Conservation (phyloP, 768 basidiomycete species). For the Sutorius australiensis region DNA sequence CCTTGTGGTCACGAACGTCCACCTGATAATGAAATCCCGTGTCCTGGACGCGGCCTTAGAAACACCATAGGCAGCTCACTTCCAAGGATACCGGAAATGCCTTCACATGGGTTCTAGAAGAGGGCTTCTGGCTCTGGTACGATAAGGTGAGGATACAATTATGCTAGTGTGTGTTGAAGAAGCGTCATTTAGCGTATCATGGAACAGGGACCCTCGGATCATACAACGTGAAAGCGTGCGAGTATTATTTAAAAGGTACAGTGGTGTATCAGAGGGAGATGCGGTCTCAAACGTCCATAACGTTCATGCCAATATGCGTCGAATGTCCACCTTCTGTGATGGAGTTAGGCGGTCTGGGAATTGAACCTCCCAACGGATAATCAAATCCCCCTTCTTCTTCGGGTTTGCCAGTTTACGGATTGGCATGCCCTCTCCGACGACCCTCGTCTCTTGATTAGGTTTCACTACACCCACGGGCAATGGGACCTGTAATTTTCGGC, state of each 20-base stretch:
- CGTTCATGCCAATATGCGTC: slow-evolving; percentile 54
- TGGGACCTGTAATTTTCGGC: slow-evolving; percentile 65
- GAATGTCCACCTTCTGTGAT: slow-evolving; percentile 75
- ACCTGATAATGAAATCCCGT: slow-evolving; percentile 2
- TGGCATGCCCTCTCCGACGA: slow-evolving; percentile 87
- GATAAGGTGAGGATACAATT: not conserved
- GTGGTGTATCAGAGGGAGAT: slow-evolving; percentile 6
- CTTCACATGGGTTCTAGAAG: not conserved
- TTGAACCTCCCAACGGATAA: slow-evolving; percentile 77
- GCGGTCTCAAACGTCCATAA: not conserved
- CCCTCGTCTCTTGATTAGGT: slow-evolving; percentile 67
- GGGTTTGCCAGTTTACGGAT: slow-evolving; percentile 72
- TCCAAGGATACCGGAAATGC: not conserved
- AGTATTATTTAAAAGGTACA: slow-evolving; percentile 9
- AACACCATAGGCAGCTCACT: slow-evolving; percentile 3
- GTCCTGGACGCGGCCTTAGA: slow-evolving; percentile 2
- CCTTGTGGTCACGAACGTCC: not conserved
- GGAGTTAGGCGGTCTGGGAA: slow-evolving; percentile 78
- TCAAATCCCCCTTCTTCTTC: slow-evolving; percentile 77
- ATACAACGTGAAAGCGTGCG: slow-evolving; percentile 1
- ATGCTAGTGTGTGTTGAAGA: not conserved
- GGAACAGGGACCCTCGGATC: not conserved
- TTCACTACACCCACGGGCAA: slow-evolving; percentile 68
- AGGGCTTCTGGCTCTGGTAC: not conserved
- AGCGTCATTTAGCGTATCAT: not conserved